phyloP scores from a whole-genome alignment of 768 basidiomycete genomes.

The Leccinum boreale region DNA sequence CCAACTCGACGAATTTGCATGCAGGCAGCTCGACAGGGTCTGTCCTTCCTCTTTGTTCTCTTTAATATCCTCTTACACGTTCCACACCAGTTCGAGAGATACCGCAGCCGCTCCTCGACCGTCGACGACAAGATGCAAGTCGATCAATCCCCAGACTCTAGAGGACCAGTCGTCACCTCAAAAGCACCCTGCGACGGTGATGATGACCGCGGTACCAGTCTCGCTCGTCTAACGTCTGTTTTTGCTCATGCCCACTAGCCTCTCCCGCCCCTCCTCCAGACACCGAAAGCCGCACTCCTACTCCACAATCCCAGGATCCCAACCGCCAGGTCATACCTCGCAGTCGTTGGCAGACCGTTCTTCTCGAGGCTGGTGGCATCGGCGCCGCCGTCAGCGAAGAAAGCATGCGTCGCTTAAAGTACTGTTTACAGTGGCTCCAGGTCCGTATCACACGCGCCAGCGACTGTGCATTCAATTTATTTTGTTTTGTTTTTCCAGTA shows the following conservation, averaged over 20 bases:
- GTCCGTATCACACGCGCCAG: constrained; percentile 37
- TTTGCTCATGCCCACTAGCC: constrained; percentile 8
- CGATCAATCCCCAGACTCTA: constrained; percentile 11
- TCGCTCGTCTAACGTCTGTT: constrained; percentile 4
- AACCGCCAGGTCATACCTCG: constrained; percentile 60
- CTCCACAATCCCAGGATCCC: constrained; percentile 20
- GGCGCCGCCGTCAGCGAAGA: constrained; percentile 89
- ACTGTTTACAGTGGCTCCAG: constrained; percentile 86
- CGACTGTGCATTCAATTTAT: not conserved
- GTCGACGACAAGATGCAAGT: constrained; percentile 29
- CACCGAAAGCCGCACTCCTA: constrained; percentile 20
- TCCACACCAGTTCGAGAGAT: constrained; percentile 44
- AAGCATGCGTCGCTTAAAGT: constrained; percentile 80
- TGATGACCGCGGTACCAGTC: constrained; percentile 1
- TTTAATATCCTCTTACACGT: not conserved
- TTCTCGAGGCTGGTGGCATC: constrained; percentile 84
- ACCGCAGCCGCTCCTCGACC: constrained; percentile 39
- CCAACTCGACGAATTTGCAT: constrained; percentile 84
- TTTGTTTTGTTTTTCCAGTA: constrained; percentile 45
- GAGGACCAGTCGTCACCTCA: not conserved
- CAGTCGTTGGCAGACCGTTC: constrained; percentile 82
- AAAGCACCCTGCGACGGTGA: not conserved
- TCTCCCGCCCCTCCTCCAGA: not conserved
- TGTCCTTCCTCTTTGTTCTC: constrained; percentile 17
- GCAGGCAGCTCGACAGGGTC: constrained; percentile 81